A percentile compares a stretch with the other conserved stretches of the same genome.
These are phyloP conservation scores for Nakazawaea siamensis DNA, from an alignment of 805 yeast genomes.

Conservation along the genomic window DNA sequence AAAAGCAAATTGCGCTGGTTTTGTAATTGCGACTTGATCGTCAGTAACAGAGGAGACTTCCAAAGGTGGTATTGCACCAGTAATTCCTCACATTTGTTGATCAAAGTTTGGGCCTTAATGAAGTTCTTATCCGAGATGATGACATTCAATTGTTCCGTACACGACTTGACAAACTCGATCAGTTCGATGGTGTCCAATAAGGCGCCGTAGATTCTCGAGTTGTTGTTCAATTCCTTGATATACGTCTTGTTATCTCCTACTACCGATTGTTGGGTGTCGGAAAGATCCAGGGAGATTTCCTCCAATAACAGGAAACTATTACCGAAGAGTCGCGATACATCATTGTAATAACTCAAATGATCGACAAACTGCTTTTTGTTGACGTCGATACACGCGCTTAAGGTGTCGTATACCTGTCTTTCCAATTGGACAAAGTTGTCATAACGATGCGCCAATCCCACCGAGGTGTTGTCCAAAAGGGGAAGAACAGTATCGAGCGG, in stretches of 20 bases:
- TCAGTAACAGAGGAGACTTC: constrained; percentile 44
- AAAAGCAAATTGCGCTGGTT: constrained; percentile 53
- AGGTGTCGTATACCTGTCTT: constrained; percentile 42
- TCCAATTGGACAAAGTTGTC: constrained; percentile 60
- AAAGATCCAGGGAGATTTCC: constrained; percentile 32
- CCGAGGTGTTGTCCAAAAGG: constrained; percentile 77
- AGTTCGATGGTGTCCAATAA: constrained; percentile 64
- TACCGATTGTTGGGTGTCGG: constrained; percentile 46
- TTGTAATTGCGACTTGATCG: constrained; percentile 43
- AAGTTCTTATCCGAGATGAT: constrained; percentile 65
- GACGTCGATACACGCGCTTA: constrained; percentile 68
- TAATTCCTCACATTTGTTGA: constrained; percentile 28
- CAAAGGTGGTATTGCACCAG: constrained; percentile 49
- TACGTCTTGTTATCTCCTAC: constrained; percentile 45
- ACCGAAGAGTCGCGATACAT: constrained; percentile 53
- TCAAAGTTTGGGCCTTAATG: constrained; percentile 31
- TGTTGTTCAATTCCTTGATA: constrained; percentile 56
- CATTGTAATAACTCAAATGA: constrained; percentile 77
- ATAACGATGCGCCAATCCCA: constrained; percentile 76
- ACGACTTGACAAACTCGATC: constrained; percentile 48
- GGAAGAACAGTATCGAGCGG: constrained; percentile 83
- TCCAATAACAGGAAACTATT: constrained; percentile 33
- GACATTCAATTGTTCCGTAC: constrained; percentile 59
- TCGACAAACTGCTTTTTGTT: constrained; percentile 80
- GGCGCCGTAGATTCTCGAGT: constrained; percentile 53